phyloP scores from a whole-genome alignment of 2,329 filamentous ascomycete genomes.

The Diaporthe caulivora region DNA sequence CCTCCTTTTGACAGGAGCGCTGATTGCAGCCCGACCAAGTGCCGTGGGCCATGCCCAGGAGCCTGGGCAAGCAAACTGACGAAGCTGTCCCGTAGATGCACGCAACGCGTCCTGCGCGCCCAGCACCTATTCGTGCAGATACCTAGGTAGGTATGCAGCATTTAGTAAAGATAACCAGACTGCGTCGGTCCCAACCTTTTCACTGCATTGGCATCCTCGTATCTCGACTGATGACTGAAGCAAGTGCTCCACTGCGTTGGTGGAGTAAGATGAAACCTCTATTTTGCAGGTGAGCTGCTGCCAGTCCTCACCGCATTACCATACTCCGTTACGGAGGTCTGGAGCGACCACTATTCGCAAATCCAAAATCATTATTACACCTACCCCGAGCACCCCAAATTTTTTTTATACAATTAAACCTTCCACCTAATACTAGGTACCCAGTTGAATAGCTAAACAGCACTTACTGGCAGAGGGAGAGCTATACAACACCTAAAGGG shows the following conservation, averaged over 20 bases:
- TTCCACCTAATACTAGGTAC: too few relatives aligned
- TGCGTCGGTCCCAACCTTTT: background rate
- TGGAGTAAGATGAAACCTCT: conserved; percentile 15
- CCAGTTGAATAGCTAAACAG: too few relatives aligned
- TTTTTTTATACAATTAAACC: too few relatives aligned
- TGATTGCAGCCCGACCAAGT: conserved; percentile 9
- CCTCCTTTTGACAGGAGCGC: conserved; percentile 10
- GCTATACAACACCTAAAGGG: too few relatives aligned
- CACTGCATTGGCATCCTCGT: background rate
- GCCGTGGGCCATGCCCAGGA: background rate
- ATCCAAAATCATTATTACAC: too few relatives aligned
- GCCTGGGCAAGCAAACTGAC: background rate
- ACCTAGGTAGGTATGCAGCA: too few relatives aligned
- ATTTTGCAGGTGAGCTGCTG: background rate
- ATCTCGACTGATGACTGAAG: background rate
- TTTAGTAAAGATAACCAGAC: background rate
- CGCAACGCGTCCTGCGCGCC: background rate
- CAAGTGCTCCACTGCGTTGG: background rate
- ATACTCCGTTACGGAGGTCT: too few relatives aligned
- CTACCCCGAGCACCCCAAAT: too few relatives aligned
- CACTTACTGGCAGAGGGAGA: too few relatives aligned
- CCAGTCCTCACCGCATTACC: conserved; percentile 5
- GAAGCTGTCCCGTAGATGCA: background rate
- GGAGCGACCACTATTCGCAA: too few relatives aligned
- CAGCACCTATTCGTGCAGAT: too few relatives aligned